These are phyloP conservation scores for Apophysomyces trapeziformis DNA, from an alignment of 371 early-diverging fungal genomes.

Conservation along the genomic window DNA sequence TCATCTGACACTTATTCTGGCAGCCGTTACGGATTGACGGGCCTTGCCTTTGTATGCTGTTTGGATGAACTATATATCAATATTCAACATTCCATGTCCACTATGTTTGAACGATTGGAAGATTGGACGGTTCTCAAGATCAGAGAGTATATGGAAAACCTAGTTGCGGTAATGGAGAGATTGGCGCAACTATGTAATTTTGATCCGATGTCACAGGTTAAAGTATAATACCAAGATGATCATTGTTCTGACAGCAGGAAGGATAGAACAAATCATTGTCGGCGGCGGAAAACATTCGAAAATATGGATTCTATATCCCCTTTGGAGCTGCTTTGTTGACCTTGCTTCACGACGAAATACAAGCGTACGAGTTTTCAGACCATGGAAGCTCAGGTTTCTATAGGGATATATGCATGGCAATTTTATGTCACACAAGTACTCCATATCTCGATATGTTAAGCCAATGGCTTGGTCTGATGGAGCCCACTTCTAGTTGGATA, in stretches of 20 bases:
- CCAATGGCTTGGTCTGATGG: slow-evolving; percentile 49
- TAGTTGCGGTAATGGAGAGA: slow-evolving; percentile 28
- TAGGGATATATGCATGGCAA: slow-evolving; percentile 37
- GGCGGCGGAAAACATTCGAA: background rate
- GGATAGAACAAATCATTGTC: background rate
- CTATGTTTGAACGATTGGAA: slow-evolving; percentile 24
- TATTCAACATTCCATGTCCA: slow-evolving; percentile 41
- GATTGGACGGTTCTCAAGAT: slow-evolving; percentile 36
- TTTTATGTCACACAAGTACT: slow-evolving; percentile 48
- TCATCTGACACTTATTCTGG: background rate
- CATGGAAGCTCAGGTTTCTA: slow-evolving; percentile 37
- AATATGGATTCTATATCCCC: slow-evolving; percentile 45
- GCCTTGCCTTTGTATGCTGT: slow-evolving; percentile 55
- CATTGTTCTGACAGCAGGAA: background rate
- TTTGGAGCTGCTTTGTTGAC: slow-evolving; percentile 49
- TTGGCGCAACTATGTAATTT: slow-evolving; percentile 33
- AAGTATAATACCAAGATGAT: background rate
- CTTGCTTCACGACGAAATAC: slow-evolving; percentile 37
- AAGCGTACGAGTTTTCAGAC: slow-evolving; percentile 27
- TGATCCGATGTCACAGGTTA: slow-evolving; percentile 20
- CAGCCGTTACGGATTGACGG: slow-evolving; percentile 47
- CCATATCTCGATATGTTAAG: slow-evolving; percentile 56
- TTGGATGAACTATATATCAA: slow-evolving; percentile 41
- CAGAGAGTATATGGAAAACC: slow-evolving; percentile 31
- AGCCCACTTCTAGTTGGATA: slow-evolving; percentile 13